Evolutionary conservation across 805 yeast genomes (phyloP).

Genomic region (Scheffersomyces stipitis): DNA sequence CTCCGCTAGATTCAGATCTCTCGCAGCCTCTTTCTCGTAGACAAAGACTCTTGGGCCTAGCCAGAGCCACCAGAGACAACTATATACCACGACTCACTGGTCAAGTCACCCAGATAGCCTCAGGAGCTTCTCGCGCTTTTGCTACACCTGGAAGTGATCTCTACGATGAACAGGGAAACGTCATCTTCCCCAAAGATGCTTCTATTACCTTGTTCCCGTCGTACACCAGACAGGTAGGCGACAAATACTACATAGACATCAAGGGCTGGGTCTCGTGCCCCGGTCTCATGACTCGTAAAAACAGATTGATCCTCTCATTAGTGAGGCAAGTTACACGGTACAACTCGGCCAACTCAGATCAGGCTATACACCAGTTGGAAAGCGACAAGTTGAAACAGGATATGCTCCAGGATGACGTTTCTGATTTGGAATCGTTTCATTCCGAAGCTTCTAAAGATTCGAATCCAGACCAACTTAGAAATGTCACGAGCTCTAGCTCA

Average conservation of each 20-base stretch:
- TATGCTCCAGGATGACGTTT: constrained; percentile 5
- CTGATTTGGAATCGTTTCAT: constrained; percentile 5
- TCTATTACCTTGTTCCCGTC: constrained; percentile 50
- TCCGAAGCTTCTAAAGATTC: constrained; percentile 2
- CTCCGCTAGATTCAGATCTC: neutral
- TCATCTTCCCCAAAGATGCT: constrained; percentile 55
- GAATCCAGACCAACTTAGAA: neutral
- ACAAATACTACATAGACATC: constrained; percentile 50
- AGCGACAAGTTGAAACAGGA: constrained; percentile 28
- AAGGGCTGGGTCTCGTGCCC: constrained; percentile 75
- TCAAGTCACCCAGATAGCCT: constrained; percentile 48
- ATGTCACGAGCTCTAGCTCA: neutral
- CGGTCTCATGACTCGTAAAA: constrained; percentile 69
- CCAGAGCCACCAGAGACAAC: constrained; percentile 55
- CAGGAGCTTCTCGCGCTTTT: constrained; percentile 38
- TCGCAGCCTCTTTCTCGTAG: constrained; percentile 31
- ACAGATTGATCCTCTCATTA: constrained; percentile 63
- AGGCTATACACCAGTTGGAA: constrained; percentile 25
- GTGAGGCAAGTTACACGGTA: constrained; percentile 64
- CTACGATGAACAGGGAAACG: constrained; percentile 27
- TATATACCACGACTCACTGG: constrained; percentile 54
- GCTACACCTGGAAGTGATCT: constrained; percentile 18
- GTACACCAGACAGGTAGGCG: constrained; percentile 28
- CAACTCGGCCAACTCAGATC: constrained; percentile 5
- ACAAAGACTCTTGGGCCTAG: constrained; percentile 49